These are phyloP conservation scores for Colletotrichum orchidophilum DNA, from an alignment of 2,329 filamentous ascomycete genomes.

Conservation along the genomic window DNA sequence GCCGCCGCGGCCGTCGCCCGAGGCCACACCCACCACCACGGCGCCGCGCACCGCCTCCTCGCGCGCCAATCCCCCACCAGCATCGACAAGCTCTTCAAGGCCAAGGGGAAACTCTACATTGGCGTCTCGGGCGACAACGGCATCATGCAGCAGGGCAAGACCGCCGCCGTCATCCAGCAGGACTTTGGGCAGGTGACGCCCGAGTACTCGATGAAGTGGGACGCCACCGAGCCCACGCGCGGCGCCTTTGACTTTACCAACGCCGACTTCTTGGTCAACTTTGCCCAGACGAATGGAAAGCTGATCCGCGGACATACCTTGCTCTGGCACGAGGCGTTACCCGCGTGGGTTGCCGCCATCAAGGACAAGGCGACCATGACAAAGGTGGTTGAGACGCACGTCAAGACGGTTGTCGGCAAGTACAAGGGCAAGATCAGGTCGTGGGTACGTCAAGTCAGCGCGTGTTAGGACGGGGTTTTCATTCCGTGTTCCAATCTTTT, in stretches of 20 bases:
- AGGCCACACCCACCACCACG: conserved; percentile 38
- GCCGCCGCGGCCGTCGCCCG: too few relatives aligned
- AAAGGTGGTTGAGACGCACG: conserved; percentile 66
- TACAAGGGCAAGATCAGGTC: conserved; percentile 72
- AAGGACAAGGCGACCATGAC: conserved; percentile 62
- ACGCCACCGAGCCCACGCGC: conserved; percentile 58
- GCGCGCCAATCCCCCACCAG: conserved; percentile 55
- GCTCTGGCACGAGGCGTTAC: conserved; percentile 69
- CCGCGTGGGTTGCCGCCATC: conserved; percentile 67
- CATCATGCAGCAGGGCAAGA: conserved; percentile 59
- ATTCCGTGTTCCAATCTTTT: not conserved
- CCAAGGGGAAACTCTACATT: conserved; percentile 72
- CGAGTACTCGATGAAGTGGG: conserved; percentile 79
- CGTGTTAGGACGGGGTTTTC: not conserved
- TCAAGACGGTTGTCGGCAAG: conserved; percentile 64
- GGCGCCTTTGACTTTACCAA: conserved; percentile 63
- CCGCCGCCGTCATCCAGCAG: conserved; percentile 62
- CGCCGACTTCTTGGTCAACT: conserved; percentile 69
- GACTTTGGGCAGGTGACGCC: conserved; percentile 73
- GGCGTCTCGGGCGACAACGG: conserved; percentile 67
- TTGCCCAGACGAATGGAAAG: conserved; percentile 63
- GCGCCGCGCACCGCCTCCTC: conserved; percentile 45
- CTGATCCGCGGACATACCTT: conserved; percentile 72
- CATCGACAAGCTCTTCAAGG: conserved; percentile 65
- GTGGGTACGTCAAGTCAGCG: conserved; percentile 52